Evolutionary conservation across 768 basidiomycete genomes (phyloP), one percentile per base, ranked within the genome.

Genomic region (Agrocybe pediades): DNA sequence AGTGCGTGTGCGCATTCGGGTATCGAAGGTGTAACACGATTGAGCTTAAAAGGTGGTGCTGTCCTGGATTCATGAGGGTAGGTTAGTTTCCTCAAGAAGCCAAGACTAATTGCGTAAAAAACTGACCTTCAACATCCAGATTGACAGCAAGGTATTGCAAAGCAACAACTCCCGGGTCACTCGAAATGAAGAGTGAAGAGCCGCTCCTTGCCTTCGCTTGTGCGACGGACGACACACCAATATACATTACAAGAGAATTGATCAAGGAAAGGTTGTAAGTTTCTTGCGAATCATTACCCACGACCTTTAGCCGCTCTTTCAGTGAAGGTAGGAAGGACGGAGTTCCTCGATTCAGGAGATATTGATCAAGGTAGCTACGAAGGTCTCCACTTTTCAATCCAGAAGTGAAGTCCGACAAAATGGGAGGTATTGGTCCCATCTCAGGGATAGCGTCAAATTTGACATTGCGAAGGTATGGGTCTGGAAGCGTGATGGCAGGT

Each of bases 1-100:
- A 99, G 70, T 93, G 90, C 46, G 96, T 99, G 78, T 99, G 97
- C 9, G 95, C 92, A 65, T 95, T 97, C 26, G 97, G 96, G 79
- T 96, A 98, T 64, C 97, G 92, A 58, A 99, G 77, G 68, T 98
- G 96, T 62, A 95, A 83, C 41, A 93, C 90, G 69, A 96, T 87
- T n/a, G 95, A 86, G 62, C 87, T 92, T 61, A 98, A 74, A 59
- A 98, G 79, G 71, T 94, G 90, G 73, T 98, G 93, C 85, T 97
- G 95, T 59, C 95, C 96, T 98, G 61, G 1, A 30, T 46, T 42
- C 40, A 51, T 23, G 21, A 51, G 62, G 19, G 57, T 45, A 29
- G 21, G 20, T 24, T 16, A 57, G 29, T 21, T 51, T 46, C 5
- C 19, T 39, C 43, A 19, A 30, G 4, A 6, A 39, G 41, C 46